A percentile compares a stretch with the other conserved stretches of the same genome.
Conservation (phyloP, 163 green algal species). For the Picocystis sp. region DNA sequence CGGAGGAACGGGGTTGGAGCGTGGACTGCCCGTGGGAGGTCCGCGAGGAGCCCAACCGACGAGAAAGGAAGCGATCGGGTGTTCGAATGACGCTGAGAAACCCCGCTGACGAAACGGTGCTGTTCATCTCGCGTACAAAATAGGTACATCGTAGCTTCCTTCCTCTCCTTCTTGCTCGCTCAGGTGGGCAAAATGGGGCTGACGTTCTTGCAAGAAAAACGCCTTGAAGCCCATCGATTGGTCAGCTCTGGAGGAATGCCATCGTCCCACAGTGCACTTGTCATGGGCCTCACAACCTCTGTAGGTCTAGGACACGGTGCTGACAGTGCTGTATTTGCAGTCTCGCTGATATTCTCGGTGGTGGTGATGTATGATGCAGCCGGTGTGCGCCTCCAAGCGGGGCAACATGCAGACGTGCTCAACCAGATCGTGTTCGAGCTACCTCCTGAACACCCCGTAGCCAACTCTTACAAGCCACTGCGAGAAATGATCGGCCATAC, state of each 20-base stretch:
- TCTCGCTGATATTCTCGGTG: slow-evolving; percentile 53
- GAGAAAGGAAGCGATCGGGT: too few species aligned
- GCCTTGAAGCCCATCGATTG: slow-evolving; percentile 38
- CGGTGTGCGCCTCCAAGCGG: slow-evolving; percentile 68
- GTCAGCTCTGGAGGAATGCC: slow-evolving; percentile 72
- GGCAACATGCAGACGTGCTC: slow-evolving; percentile 63
- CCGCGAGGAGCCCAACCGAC: too few species aligned
- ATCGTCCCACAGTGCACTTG: slow-evolving; percentile 63
- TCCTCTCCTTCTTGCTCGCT: slow-evolving; percentile 49
- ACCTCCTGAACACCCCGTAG: slow-evolving; percentile 62
- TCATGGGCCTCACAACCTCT: slow-evolving; percentile 57
- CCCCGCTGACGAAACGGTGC: too few species aligned
- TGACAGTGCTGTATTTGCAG: slow-evolving; percentile 44
- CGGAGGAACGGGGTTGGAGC: too few species aligned
- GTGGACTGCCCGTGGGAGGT: too few species aligned
- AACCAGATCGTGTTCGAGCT: slow-evolving; percentile 85
- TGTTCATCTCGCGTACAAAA: too few species aligned
- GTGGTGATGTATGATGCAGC: slow-evolving; percentile 76
- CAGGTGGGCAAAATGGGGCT: slow-evolving; percentile 56
- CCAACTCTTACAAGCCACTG: slow-evolving; percentile 32
- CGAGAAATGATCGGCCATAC: slow-evolving; percentile 70
- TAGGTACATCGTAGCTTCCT: slow-evolving; percentile 30
- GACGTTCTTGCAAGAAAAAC: slow-evolving; percentile 30
- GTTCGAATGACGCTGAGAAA: too few species aligned
- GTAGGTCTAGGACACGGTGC: slow-evolving; percentile 50